Evolutionary conservation across 108 stramenopile genomes (phyloP).

Genomic region (Stephanodiscus minutulus): DNA sequence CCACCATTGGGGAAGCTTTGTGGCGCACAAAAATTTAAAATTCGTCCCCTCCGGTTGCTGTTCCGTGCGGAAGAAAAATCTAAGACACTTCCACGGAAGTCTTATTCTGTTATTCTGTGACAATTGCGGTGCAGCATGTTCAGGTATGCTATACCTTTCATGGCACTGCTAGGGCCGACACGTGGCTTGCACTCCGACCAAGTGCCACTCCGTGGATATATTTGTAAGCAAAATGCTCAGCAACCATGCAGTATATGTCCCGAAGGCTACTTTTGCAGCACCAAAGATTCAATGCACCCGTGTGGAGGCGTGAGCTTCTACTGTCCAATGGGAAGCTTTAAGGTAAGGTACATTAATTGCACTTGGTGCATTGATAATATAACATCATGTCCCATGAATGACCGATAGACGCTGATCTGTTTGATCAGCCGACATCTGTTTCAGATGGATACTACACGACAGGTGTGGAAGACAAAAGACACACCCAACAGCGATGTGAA

Average conservation of each 20-base stretch:
- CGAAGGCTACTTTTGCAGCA: conserved; percentile 23
- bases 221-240: conserved; percentile 39
- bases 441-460: conserved; percentile 28
- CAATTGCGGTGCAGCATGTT: not conserved
- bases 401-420: not conserved
- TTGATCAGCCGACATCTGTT: conserved; percentile 17
- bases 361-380: not conserved
- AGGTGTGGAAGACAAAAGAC: conserved; percentile 17
- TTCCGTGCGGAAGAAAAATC: no score
- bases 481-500: conserved; percentile 14
- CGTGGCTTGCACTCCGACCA: conserved; percentile 15
- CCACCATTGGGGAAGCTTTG: no score
- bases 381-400: not conserved
- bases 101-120: no score
- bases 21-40: no score
- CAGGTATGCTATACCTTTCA: not conserved
- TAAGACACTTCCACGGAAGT: no score
- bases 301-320: conserved; percentile 33
- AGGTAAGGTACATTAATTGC: no score
- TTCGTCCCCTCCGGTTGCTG: no score
- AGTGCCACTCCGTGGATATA: conserved; percentile 30
- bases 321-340: conserved; percentile 30
- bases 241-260: conserved; percentile 33
- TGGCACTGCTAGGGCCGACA: not conserved
- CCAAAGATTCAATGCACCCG: conserved; percentile 17